Base-by-base conservation (phyloP, 331 rosid genomes). In the Acacia pycnantha region DNA sequence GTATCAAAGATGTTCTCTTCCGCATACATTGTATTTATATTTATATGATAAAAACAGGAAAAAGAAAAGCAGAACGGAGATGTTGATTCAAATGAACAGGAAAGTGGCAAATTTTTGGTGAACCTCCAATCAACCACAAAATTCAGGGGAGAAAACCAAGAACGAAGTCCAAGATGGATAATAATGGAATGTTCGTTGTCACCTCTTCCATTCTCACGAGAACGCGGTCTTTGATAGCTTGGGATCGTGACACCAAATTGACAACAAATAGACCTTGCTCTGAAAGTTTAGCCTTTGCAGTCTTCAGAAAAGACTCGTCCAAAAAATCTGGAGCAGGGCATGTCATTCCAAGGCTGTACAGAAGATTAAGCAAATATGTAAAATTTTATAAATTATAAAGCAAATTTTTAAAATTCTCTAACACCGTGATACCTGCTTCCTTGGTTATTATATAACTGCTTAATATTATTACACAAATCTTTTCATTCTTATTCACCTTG, bases 221-320 rank as follows among this genome's bases (percentile, higher is more conserved):
- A 75, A 89, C 91, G 83, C 9, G 53, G 40, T 92, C 94, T 67
- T 92, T 95, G 16, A 92, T 80, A 71, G 92, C 84, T 66, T 88
- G 93, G 78, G 98, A 95, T 81, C 98, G 89, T 2, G 98, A 89
- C 65, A 93, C 98, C 89, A 95, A 83, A 84, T 95, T 95, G 87
- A 93, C 85, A 66, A 95, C 84, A 76, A 95, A 93, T 81, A 95
- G 91, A 81, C 98, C 98, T 54, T 88, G 76, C 66, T 87, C 90
- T 14, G 94, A 93, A 74, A 95, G 93, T 59, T 83, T 87, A 48
- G 81, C 88, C 82, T 86, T 95, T 70, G 87, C 94, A 56, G 87
- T 83, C 90, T 80, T 89, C n/a, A 95, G 93, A 87, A 95, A 95
- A 27, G 94, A 85, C 40, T 87, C 93, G 3, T 92, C 97, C 83